Conservation (phyloP, 306 rosid genomes). For the Rosa lucieae region DNA sequence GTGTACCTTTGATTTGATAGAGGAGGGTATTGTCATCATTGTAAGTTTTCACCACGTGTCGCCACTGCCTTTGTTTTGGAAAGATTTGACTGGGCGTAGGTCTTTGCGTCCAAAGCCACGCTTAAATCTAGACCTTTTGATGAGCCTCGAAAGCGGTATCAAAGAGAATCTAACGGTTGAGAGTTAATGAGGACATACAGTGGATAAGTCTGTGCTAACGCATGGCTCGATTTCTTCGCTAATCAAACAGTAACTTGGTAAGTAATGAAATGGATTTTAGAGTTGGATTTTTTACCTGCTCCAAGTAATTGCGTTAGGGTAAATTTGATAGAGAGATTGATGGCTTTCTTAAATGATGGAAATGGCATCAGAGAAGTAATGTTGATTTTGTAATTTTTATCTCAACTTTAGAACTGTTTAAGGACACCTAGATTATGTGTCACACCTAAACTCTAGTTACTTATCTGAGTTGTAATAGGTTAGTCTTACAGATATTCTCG, state of each 20-base stretch:
- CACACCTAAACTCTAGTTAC: no score
- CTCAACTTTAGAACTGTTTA: no score
- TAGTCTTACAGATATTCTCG: no score
- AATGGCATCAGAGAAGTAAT: no score
- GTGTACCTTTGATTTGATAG: conserved; percentile 40
- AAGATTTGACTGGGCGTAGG: conserved; percentile 36
- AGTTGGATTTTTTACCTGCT: not conserved
- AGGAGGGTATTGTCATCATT: conserved; percentile 38
- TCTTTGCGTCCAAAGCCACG: conserved; percentile 8
- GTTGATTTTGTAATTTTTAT: no score
- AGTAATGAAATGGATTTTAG: not conserved
- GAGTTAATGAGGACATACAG: not conserved
- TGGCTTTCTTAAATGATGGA: not conserved
- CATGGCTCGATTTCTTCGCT: conserved; percentile 1
- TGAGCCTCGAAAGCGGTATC: conserved; percentile 19
- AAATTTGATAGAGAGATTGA: not conserved
- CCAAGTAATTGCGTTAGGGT: conserved; percentile 1
- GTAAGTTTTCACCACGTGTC: not conserved
- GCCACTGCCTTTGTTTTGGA: not conserved
- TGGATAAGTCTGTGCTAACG: not conserved
- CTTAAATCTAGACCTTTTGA: conserved; percentile 28
- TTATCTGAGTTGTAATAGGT: no score
- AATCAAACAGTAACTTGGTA: conserved; percentile 6
- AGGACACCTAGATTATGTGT: no score
- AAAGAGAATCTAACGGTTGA: conserved; percentile 13